These are phyloP conservation scores for Kappamyces sp. DNA, from an alignment of 192 early-diverging fungal species.

Conservation along the genomic window DNA sequence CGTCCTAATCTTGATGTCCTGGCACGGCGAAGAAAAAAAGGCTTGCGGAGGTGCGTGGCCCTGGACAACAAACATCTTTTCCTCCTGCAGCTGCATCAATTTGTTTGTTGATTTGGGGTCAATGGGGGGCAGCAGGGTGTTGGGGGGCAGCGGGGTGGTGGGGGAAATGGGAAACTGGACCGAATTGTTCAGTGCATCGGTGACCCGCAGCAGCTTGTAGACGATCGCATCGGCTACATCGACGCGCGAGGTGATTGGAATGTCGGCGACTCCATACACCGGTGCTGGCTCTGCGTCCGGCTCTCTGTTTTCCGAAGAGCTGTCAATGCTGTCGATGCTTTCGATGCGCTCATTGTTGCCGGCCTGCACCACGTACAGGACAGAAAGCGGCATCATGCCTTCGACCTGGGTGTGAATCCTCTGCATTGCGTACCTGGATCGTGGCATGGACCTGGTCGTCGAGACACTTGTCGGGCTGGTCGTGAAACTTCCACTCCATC, in stretches of 20 bases:
- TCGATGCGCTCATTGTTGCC: neutral
- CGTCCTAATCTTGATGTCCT: slow-evolving; percentile 24
- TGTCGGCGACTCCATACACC: neutral
- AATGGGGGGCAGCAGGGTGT: too few species aligned
- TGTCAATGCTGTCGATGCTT: too few species aligned
- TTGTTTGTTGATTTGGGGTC: too few species aligned
- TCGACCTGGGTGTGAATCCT: neutral
- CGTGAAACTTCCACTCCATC: too few species aligned
- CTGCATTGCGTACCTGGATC: too few species aligned
- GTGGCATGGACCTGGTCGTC: too few species aligned
- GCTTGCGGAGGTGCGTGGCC: slow-evolving; percentile 21
- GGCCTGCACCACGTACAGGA: neutral
- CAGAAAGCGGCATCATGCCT: neutral
- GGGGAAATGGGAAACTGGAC: slow-evolving; percentile 19
- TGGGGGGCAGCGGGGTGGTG: neutral
- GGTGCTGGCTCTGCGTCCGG: slow-evolving; percentile 2
- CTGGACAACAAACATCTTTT: slow-evolving; percentile 23
- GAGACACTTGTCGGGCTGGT: too few species aligned
- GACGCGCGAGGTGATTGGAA: slow-evolving; percentile 22
- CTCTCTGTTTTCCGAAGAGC: neutral
- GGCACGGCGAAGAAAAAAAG: slow-evolving; percentile 26
- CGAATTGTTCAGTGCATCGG: slow-evolving; percentile 39
- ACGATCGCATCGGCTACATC: slow-evolving; percentile 24
- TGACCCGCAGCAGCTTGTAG: slow-evolving; percentile 26
- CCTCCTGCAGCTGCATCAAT: neutral